phyloP scores from a whole-genome alignment of 1,284 basidiomycete species.

The Austroboletus sp. region DNA sequence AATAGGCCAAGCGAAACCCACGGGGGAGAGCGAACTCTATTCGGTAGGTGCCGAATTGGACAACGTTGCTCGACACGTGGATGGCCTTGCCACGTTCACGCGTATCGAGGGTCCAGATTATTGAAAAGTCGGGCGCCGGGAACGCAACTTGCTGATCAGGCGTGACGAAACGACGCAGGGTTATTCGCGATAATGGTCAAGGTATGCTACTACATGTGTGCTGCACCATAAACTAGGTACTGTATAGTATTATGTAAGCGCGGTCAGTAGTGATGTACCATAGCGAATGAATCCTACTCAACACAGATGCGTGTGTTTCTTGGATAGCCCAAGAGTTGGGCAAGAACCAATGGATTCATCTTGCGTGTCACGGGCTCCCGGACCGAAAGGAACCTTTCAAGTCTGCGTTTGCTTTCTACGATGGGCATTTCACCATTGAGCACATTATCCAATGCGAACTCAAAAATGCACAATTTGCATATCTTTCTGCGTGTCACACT shows the following conservation, averaged over 20 bases:
- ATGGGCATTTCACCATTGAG: neutral
- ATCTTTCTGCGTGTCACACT: neutral
- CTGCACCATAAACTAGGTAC: no score
- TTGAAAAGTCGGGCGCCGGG: no score
- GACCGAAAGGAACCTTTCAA: no score
- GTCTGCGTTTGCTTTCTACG: no score
- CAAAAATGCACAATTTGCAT: neutral
- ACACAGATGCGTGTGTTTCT: neutral
- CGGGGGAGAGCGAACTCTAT: neutral
- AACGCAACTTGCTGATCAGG: no score
- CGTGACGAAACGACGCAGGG: no score
- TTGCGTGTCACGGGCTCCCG: no score
- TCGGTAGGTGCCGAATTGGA: neutral
- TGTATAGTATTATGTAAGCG: no score
- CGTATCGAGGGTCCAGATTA: neutral
- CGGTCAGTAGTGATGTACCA: no score
- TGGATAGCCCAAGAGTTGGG: neutral
- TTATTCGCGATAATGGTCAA: no score
- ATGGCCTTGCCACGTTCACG: neutral
- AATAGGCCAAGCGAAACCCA: neutral
- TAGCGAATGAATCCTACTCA: no score
- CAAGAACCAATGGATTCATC: neutral
- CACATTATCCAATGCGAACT: neutral
- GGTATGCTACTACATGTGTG: no score
- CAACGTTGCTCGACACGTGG: neutral